These are phyloP conservation scores for Globisporangium takayamanum DNA, from an alignment of 352 stramenopile genomes.

Conservation along the genomic window DNA sequence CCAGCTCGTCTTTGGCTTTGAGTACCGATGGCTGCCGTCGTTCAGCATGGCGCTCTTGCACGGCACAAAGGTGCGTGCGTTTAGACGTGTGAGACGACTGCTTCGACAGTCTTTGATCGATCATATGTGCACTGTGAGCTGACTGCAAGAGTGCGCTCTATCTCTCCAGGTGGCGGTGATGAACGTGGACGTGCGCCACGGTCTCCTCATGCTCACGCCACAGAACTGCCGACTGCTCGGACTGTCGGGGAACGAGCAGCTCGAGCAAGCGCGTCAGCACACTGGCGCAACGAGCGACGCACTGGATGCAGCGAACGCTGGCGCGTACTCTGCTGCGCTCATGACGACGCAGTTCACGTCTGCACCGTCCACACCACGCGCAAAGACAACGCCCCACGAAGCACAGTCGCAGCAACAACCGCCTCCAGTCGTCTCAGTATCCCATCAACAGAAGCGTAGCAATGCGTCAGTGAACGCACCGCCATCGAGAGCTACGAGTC, in stretches of 20 bases:
- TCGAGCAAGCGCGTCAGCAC: slow-evolving; percentile 15
- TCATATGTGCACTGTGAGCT: neutral
- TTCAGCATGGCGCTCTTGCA: slow-evolving; percentile 48
- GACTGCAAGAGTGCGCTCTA: neutral
- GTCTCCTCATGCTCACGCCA: slow-evolving; percentile 58
- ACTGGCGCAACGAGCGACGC: neutral
- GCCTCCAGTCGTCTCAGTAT: neutral
- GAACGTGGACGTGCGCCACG: slow-evolving; percentile 63
- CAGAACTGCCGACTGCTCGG: slow-evolving; percentile 64
- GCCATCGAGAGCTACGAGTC: too few relatives aligned
- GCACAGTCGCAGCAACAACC: neutral
- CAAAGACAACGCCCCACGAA: too few relatives aligned
- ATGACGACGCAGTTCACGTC: slow-evolving; percentile 33
- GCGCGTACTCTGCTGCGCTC: slow-evolving; percentile 54
- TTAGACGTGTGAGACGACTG: neutral
- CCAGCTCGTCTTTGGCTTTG: slow-evolving; percentile 70
- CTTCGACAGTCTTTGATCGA: neutral
- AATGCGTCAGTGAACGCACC: too few relatives aligned
- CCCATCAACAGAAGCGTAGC: neutral
- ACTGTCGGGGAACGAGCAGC: slow-evolving; percentile 20
- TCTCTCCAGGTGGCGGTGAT: slow-evolving; percentile 38
- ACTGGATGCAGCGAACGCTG: slow-evolving; percentile 7
- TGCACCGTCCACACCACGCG: slow-evolving; percentile 2
- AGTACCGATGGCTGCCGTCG: slow-evolving; percentile 47
- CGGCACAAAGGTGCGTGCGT: slow-evolving; percentile 44